A percentile compares a stretch with the other conserved stretches of the same genome.
These are phyloP conservation scores for Pugionium cornutum DNA, from an alignment of 345 rosid species.

Conservation along the genomic window DNA sequence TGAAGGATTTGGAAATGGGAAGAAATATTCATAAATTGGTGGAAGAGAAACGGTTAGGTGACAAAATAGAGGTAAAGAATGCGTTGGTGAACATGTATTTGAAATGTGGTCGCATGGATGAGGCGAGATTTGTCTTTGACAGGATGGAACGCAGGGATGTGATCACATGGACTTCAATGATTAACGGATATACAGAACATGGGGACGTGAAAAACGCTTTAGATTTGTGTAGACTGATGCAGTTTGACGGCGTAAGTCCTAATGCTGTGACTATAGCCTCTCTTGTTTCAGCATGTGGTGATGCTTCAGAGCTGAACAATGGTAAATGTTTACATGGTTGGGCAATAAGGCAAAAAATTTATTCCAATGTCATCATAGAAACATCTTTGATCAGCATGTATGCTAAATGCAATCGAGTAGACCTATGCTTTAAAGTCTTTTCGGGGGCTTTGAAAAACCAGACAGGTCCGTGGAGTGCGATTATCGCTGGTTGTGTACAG, in stretches of 20 bases:
- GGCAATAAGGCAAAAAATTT: constrained; percentile 59
- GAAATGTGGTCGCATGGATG: constrained; percentile 58
- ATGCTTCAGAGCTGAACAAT: constrained; percentile 46
- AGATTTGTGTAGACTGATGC: constrained; percentile 53
- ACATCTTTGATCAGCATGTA: constrained; percentile 88
- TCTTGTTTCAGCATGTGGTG: constrained; percentile 68
- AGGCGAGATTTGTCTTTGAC: constrained; percentile 61
- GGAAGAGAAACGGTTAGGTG: constrained; percentile 49
- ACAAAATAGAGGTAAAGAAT: constrained; percentile 50
- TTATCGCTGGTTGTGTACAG: constrained; percentile 59
- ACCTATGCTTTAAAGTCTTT: constrained; percentile 60
- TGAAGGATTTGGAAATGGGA: constrained; percentile 58
- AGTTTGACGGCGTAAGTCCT: constrained; percentile 51
- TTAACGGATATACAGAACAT: constrained; percentile 52
- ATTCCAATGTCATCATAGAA: constrained; percentile 51
- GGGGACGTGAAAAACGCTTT: constrained; percentile 52
- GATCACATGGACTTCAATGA: constrained; percentile 68
- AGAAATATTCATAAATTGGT: constrained; percentile 53
- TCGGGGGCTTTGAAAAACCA: constrained; percentile 49
- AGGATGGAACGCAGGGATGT: constrained; percentile 58
- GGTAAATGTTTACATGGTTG: constrained; percentile 78
- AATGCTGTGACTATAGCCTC: constrained; percentile 64
- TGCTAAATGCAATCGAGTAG: constrained; percentile 63
- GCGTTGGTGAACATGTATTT: constrained; percentile 67
- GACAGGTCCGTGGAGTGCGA: constrained; percentile 73